A percentile compares a stretch with the other conserved stretches of the same genome.
phyloP scores from a whole-genome alignment of 78 protist species.

The Dictyostelium firmibasis region DNA sequence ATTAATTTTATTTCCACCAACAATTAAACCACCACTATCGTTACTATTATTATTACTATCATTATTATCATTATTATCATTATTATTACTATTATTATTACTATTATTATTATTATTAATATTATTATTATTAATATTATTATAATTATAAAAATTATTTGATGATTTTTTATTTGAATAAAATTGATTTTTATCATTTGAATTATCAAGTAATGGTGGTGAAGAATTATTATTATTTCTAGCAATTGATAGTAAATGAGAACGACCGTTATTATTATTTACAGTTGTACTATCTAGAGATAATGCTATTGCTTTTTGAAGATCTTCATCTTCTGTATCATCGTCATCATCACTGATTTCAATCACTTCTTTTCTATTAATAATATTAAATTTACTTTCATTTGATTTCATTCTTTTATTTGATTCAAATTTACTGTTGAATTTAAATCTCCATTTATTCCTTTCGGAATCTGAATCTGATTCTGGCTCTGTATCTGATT shows the following conservation, averaged over 20 bases:
- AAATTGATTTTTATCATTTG: not conserved
- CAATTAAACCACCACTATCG: not conserved
- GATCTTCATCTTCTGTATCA: conserved; percentile 13
- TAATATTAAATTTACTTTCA: not conserved
- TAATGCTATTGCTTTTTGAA: not conserved
- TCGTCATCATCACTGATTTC: conserved; percentile 1
- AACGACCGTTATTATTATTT: not conserved
- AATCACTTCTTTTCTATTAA: not conserved
- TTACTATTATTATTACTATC: not conserved
- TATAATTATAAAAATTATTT: not conserved
- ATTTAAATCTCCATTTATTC: not conserved
- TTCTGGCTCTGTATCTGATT: not conserved
- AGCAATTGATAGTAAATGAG: not conserved
- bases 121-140: not conserved
- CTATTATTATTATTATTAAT: not conserved
- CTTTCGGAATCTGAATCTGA: not conserved
- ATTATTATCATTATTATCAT: not conserved
- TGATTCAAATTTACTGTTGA: not conserved
- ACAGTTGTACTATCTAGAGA: not conserved
- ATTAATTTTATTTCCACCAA: not conserved
- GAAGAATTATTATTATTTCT: not conserved
- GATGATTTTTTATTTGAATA: not conserved
- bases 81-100: not conserved
- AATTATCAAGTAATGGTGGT: not conserved
- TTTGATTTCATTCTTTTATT: not conserved